A percentile compares a stretch with the other conserved stretches of the same genome.
phyloP scores from a whole-genome alignment of 352 stramenopile species.

The Globisporangium lucens region DNA sequence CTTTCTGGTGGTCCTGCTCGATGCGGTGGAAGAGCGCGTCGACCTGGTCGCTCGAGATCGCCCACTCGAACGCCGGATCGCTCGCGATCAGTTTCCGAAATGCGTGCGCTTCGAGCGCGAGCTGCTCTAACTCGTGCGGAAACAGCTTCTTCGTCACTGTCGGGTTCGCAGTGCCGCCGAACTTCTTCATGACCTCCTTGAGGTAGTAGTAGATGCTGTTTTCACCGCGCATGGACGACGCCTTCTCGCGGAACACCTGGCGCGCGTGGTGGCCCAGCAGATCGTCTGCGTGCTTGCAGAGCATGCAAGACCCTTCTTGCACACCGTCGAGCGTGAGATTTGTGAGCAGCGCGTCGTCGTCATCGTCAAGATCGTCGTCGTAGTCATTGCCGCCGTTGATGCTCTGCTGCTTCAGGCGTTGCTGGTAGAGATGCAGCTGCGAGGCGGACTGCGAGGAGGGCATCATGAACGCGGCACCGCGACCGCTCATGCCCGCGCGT shows the following conservation, averaged over 20 bases:
- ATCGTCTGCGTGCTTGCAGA: constrained; percentile 83
- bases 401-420: constrained; percentile 6
- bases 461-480: not conserved
- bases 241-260: constrained; percentile 84
- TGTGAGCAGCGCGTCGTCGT: constrained; percentile 43
- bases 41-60: constrained; percentile 65
- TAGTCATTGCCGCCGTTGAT: constrained; percentile 1
- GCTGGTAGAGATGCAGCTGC: not conserved
- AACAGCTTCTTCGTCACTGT: constrained; percentile 31
- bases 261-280: constrained; percentile 73
- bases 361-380: constrained; percentile 20
- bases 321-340: constrained; percentile 80
- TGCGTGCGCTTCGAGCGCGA: constrained; percentile 63
- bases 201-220: constrained; percentile 87
- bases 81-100: constrained; percentile 79
- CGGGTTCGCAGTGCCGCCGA: constrained; percentile 37
- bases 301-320: constrained; percentile 75
- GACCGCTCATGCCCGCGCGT: constrained; percentile 7
- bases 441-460: not conserved
- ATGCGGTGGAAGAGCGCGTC: constrained; percentile 77
- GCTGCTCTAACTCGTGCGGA: constrained; percentile 32
- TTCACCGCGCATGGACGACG: constrained; percentile 69
- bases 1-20: constrained; percentile 44
- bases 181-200: constrained; percentile 79
- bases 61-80: constrained; percentile 69